These are phyloP conservation scores for Penicillium canescens DNA, from an alignment of 495 filamentous ascomycete species.

Conservation along the genomic window DNA sequence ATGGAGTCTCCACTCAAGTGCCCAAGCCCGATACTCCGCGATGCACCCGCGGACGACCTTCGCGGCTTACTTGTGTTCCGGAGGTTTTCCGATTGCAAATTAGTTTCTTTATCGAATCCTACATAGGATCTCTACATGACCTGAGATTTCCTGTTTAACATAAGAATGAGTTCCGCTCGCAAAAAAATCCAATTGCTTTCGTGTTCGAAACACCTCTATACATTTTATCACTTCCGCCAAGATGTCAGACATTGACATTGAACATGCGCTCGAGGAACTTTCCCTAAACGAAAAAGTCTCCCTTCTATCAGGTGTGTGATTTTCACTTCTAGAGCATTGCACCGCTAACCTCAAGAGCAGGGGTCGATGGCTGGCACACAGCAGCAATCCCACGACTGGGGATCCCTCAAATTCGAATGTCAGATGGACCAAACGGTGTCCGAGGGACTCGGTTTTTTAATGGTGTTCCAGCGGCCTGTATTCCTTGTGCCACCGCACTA, in stretches of 20 bases:
- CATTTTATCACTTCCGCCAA: no score
- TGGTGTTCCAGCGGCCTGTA: constrained; percentile 59
- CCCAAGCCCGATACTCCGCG: constrained; percentile 7
- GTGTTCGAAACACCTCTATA: not conserved
- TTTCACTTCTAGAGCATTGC: not conserved
- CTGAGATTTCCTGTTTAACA: no score
- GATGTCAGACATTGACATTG: constrained; percentile 1
- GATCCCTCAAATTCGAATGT: constrained; percentile 64
- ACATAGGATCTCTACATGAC: no score
- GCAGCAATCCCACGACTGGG: constrained; percentile 60
- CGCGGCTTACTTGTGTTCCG: no score
- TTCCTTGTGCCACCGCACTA: constrained; percentile 62
- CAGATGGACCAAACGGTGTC: constrained; percentile 69
- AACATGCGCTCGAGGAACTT: constrained; percentile 3
- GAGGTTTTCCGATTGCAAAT: no score
- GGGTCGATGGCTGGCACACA: constrained; percentile 72
- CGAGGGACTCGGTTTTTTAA: constrained; percentile 65
- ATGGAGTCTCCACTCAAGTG: not conserved
- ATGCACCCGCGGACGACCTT: not conserved
- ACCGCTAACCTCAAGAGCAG: constrained; percentile 19
- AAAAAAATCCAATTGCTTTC: not conserved
- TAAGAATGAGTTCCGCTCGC: no score
- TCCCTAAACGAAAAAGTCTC: constrained; percentile 7
- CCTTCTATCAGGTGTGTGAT: constrained; percentile 4
- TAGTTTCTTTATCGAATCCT: no score